Base-by-base conservation (phyloP, 176 grass and related monocot genomes). In the Chrysopogon serrulatus region DNA sequence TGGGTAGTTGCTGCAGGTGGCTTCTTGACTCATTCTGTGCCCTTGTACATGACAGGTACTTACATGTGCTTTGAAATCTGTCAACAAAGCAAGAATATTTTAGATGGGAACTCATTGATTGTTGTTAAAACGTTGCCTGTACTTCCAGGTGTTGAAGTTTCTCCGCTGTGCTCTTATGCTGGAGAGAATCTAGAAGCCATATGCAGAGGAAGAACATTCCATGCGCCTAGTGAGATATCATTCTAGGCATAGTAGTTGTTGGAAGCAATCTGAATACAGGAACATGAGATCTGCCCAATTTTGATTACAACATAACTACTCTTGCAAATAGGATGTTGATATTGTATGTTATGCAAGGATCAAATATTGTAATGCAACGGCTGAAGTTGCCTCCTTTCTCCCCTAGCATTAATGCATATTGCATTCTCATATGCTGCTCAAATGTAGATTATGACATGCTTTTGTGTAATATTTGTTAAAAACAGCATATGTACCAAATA, bases 1-100 rank as follows among this genome's bases (percentile, higher is more conserved):
- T 98, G 92, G 95, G 95, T 98, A 7, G 92, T 98, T 78, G 90
- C 95, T 51, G 95, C 92, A 33, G 95, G 95, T 71, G 95, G 95
- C 56, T 98, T 95, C 78, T 81, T 98, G 73, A 98, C 92, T 16
- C 92, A 98, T 83, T 98, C 95, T 0, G 88, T 95, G 65, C 92
- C 95, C 59, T 85, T 94, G 51, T 95, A 90, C 74, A 75, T 91
- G 79, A 98, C 95, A 61, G 95, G 95, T 98, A 93, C 82, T 39
- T 90, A 34, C 68, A 34, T 67, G 26, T 82, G 39, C 68, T 26
- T 35, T 19, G 2, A 37, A 26, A 51, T 15, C 17, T 23, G 8
- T 47, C 66, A 28, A 16, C 12, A 60, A 28, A 14, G 2, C 33
- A 74, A 84, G 17, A 15, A 26, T 24, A 1, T 64, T 53, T 66